Base-by-base conservation (phyloP, 1,139 yeast genomes). In the Nakaseomyces delphensis region DNA sequence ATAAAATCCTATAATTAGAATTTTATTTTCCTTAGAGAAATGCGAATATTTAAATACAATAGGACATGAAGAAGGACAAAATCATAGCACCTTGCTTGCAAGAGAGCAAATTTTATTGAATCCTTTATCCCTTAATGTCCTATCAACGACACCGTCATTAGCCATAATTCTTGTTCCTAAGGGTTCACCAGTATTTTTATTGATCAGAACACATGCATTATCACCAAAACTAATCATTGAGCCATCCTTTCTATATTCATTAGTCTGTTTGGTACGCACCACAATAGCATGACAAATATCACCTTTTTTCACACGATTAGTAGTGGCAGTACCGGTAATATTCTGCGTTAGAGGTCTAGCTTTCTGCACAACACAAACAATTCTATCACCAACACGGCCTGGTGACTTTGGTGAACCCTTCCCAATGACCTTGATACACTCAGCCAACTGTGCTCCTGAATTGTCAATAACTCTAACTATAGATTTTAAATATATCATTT, bases 241-340 rank as follows among this genome's bases (percentile, higher is more conserved):
- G 2, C 99, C 99, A 60, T 93, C 97, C 2, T 80, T 73, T 60
- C 99, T 77, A 10, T 50, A 44, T 61, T 75, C 76, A 47, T 80
- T 77, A 27, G 87, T 89, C 51, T 91, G 89, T 66, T 81, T 86
- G 2, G 96, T 86, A 62, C 98, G 80, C 18, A 87, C 97, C 37
- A 91, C 84, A 20, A 91, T 89, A 5, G 97, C 99, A 60, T 94
- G 94, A 48, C 94, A 82, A 42, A 91, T 86, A 58, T 91, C 98
- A 56, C 97, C 95, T 66, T 94, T 82, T 65, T 89, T 85, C 37
- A 89, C 95, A 62, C 93, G 73, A 62, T 83, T 85, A 38, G 76
- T 72, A 42, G 83, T 79, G 9, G 83, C 70, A 43, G 83, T 78
- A 45, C 85, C 86, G 2, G 83, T 74, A 45, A 78, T 71, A 45